Conservation (phyloP, 2,329 filamentous ascomycete species). For the Aspergillus pseudoterreus region DNA sequence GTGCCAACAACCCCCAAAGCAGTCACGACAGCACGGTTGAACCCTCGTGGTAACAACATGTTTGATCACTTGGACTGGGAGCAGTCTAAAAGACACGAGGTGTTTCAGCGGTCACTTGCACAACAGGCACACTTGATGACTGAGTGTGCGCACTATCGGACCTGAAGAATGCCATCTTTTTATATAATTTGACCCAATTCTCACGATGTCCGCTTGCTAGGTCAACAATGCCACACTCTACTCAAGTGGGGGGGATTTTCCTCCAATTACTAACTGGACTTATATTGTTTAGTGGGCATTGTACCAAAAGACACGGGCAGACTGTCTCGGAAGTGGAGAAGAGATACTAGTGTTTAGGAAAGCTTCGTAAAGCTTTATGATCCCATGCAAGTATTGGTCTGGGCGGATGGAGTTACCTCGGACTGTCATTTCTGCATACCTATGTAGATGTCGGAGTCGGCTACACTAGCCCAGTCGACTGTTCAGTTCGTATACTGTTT, state of each 20-base stretch:
- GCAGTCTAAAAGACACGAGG: not conserved
- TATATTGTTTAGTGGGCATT: not conserved
- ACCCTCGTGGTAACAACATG: not conserved
- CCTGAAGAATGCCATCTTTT: not conserved
- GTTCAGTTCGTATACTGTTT: too few relatives aligned
- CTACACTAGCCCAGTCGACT: too few relatives aligned
- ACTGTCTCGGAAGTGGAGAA: not conserved
- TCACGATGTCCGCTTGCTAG: not conserved
- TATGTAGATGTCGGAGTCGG: too few relatives aligned
- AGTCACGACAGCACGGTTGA: not conserved
- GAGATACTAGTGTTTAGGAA: not conserved
- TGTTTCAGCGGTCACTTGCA: too few relatives aligned
- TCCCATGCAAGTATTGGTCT: too few relatives aligned
- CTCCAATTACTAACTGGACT: not conserved
- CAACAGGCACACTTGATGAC: too few relatives aligned
- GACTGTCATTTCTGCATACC: too few relatives aligned
- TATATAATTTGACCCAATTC: not conserved
- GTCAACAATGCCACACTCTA: too few relatives aligned
- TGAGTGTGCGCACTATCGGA: too few relatives aligned
- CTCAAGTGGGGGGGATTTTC: not conserved
- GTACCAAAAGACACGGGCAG: not conserved
- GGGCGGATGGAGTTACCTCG: too few relatives aligned
- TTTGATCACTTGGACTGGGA: not conserved
- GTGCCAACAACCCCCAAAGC: not conserved
- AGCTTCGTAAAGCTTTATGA: not conserved